Percentiles rank a stretch among this genome's conserved stretches.
Evolutionary conservation across 1,284 basidiomycete genomes (phyloP).

Genomic region (Rhodotorula sp.): DNA sequence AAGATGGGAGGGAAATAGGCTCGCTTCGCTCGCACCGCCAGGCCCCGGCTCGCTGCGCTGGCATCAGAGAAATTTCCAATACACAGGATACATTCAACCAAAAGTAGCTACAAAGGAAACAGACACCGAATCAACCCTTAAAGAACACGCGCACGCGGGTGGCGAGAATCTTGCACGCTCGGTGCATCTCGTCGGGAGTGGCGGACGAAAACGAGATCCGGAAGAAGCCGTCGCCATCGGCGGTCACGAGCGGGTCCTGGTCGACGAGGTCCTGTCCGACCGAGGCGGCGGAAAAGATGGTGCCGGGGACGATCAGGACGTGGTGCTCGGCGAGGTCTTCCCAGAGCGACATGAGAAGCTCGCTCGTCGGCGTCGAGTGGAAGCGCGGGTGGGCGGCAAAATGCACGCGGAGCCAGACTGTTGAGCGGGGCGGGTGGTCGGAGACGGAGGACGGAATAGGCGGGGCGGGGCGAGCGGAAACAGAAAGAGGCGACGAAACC

Average conservation of each 20-base stretch:
- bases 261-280: neutral
- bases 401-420: conserved; percentile 62
- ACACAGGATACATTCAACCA: neutral
- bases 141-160: conserved; percentile 27
- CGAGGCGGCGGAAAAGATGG: conserved; percentile 57
- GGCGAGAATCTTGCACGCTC: conserved; percentile 55
- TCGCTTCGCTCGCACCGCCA: neutral
- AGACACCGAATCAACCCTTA: neutral
- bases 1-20: neutral
- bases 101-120: neutral
- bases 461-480: neutral
- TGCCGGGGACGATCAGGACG: conserved; percentile 62
- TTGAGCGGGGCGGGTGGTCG: conserved; percentile 44
- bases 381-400: conserved; percentile 62
- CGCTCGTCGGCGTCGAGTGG: conserved; percentile 49
- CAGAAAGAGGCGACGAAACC: conserved; percentile 25
- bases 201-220: conserved; percentile 63
- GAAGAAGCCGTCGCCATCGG: conserved; percentile 57
- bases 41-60: neutral
- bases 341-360: conserved; percentile 60
- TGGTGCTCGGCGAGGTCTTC: conserved; percentile 60
- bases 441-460: no score
- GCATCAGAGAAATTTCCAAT: neutral
- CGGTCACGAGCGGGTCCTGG: conserved; percentile 15
- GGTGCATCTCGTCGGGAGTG: conserved; percentile 54